phyloP scores from a whole-genome alignment of 2,329 filamentous ascomycete species.

The Neocatenulostroma microsporum region DNA sequence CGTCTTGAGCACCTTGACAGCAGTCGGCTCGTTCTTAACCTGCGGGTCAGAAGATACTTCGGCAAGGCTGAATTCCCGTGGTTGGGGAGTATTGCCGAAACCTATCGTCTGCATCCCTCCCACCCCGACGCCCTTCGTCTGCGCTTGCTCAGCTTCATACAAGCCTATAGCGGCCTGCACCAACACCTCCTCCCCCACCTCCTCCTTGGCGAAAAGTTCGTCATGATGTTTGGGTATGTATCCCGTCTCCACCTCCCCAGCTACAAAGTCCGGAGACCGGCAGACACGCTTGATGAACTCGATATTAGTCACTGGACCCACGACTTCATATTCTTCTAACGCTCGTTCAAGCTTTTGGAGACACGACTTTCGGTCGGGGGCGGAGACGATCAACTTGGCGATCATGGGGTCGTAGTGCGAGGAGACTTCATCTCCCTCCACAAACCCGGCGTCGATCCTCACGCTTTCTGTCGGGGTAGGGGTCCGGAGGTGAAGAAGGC shows the following conservation, averaged over 20 bases:
- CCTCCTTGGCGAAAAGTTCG: constrained; percentile 63
- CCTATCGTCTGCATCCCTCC: constrained; percentile 39
- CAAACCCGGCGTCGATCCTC: constrained; percentile 87
- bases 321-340: constrained; percentile 82
- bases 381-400: constrained; percentile 89
- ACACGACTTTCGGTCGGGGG: constrained; percentile 66
- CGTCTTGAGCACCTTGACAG: constrained; percentile 46
- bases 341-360: constrained; percentile 75
- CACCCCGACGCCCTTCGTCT: constrained; percentile 20
- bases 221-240: constrained; percentile 85
- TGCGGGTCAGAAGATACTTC: constrained; percentile 39
- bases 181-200: constrained; percentile 63
- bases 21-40: constrained; percentile 25
- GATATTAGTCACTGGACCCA: constrained; percentile 88
- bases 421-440: constrained; percentile 83
- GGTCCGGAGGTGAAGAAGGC: constrained; percentile 71
- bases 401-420: constrained; percentile 99
- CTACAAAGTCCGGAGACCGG: constrained; percentile 70
- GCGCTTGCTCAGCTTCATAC: constrained; percentile 33
- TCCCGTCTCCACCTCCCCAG: constrained; percentile 85
- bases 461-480: constrained; percentile 63
- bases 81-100: constrained; percentile 51
- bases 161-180: constrained; percentile 80
- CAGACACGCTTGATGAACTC: constrained; percentile 91
- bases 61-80: constrained; percentile 53